Conservation (phyloP, 2,329 filamentous ascomycete genomes). For the Immersiporthe knoxdaviesiana region DNA sequence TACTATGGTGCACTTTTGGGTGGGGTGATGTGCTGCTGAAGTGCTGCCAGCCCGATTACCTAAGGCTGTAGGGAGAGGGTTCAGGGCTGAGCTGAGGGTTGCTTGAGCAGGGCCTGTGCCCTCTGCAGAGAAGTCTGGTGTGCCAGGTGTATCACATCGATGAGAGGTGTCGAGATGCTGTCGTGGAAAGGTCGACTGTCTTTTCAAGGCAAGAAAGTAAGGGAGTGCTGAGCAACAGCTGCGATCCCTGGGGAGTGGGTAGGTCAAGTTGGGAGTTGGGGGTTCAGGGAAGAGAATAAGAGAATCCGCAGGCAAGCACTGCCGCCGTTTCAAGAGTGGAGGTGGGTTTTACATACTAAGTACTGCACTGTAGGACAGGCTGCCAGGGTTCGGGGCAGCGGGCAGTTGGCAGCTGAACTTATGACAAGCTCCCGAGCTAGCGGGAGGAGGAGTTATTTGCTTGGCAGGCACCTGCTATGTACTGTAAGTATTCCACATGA, state of each 20-base stretch:
- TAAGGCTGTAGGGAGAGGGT: background rate
- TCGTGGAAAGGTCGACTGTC: background rate
- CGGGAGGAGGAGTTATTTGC: background rate
- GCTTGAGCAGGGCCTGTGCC: background rate
- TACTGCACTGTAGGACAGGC: too few relatives aligned
- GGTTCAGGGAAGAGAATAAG: background rate
- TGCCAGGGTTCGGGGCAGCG: constrained; percentile 2
- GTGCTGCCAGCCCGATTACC: background rate
- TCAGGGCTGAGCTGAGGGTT: background rate
- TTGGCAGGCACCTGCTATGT: constrained; percentile 3
- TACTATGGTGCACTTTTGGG: constrained; percentile 6
- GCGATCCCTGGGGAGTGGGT: background rate
- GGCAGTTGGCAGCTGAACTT: background rate
- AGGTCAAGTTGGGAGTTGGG: background rate
- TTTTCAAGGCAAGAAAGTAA: background rate
- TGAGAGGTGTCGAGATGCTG: background rate
- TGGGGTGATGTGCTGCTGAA: constrained; percentile 3
- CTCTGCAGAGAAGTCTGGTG: background rate
- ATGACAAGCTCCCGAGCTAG: background rate
- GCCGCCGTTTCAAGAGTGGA: background rate
- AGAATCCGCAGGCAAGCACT: background rate
- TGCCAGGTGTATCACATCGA: background rate
- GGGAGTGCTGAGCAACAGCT: background rate
- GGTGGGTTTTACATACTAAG: background rate
- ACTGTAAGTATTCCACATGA: background rate